Evolutionary conservation across 78 protist species (phyloP), one percentile per base, ranked within the genome.

Genomic region (Speleostelium caveatum): DNA sequence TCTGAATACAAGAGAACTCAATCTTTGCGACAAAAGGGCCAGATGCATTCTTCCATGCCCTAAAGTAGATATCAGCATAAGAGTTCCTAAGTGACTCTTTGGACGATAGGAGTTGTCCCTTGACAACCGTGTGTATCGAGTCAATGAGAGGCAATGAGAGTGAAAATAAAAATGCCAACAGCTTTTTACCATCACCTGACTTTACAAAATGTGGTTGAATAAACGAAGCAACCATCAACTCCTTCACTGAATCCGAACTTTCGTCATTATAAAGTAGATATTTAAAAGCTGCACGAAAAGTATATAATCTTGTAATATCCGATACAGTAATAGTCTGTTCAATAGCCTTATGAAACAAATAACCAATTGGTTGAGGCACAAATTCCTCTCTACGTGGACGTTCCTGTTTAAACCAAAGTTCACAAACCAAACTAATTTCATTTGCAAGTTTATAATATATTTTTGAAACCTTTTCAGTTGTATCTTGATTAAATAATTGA

Each of bases 21-120:
- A 95, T 76, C 24, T 14, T 6, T 39, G 10, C 21, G 10, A 68
- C 16, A 17, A 51, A 32, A 17, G 68, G 62, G 1, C 92, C 93
- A 1, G 58, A 8, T 8, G 95, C 79, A 1, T 17, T 0, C 6
- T 69, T 38, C 96, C 96, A 95, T 24, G 96, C 94, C 38, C 65
- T 75, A 45, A 86, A 86, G 73, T 95, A 95, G 0, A 95, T 59
- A 3, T 95, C 95, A 0, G 86, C 95, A 73, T 76, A 93, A 0
- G 8, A 6, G 4, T 65, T 61, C 3, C 66, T 21, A 0, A 55
- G 28, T 16, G 79, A 53, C 2, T 39, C 24, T 4, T 75, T 69
- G 49, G 79, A 78, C 5, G 12, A 21, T 19, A 73, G 65, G 7
- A 95, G 5, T 28, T 95, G 96, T 10, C 59, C 49, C 49, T 89